Evolutionary conservation across 2,329 filamentous ascomycete species (phyloP).

Genomic region (Aspergillus tubingensis): DNA sequence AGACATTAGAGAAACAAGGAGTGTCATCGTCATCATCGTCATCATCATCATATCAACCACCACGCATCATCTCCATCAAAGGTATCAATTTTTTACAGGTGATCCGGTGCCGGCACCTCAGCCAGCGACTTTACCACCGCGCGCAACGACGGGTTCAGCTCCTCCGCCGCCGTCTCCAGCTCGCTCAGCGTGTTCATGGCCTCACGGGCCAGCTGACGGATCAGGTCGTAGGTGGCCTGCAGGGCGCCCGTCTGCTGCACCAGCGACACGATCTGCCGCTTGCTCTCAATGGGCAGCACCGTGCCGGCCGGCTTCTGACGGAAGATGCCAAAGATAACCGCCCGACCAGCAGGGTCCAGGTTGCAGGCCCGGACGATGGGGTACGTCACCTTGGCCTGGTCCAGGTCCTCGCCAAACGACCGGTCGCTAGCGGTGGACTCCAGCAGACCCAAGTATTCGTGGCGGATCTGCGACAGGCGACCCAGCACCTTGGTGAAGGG

Average conservation of each 20-base stretch:
- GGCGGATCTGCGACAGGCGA: conserved; percentile 28
- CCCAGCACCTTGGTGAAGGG: conserved; percentile 21
- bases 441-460: conserved; percentile 28
- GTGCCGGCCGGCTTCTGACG: conserved; percentile 13
- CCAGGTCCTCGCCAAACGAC: conserved; percentile 44
- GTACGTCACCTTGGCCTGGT: conserved; percentile 44
- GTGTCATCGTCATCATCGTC: neutral
- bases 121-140: conserved; percentile 13
- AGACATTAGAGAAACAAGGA: neutral
- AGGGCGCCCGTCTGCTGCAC: conserved; percentile 13
- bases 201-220: conserved; percentile 13
- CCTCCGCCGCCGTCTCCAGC: conserved; percentile 11
- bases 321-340: conserved; percentile 17
- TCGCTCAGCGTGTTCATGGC: conserved; percentile 10
- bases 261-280: conserved; percentile 15
- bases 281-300: conserved; percentile 10
- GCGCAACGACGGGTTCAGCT: conserved; percentile 11
- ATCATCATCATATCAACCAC: neutral
- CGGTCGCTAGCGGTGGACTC: neutral
- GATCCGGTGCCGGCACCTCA: conserved; percentile 12
- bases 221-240: conserved; percentile 14
- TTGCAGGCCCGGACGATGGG: conserved; percentile 31
- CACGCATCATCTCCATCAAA: neutral
- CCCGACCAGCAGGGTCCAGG: conserved; percentile 3
- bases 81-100: neutral